Evolutionary conservation across 2,329 filamentous ascomycete genomes (phyloP), one percentile per base, ranked within the genome.

Genomic region (Colletotrichum sp.): DNA sequence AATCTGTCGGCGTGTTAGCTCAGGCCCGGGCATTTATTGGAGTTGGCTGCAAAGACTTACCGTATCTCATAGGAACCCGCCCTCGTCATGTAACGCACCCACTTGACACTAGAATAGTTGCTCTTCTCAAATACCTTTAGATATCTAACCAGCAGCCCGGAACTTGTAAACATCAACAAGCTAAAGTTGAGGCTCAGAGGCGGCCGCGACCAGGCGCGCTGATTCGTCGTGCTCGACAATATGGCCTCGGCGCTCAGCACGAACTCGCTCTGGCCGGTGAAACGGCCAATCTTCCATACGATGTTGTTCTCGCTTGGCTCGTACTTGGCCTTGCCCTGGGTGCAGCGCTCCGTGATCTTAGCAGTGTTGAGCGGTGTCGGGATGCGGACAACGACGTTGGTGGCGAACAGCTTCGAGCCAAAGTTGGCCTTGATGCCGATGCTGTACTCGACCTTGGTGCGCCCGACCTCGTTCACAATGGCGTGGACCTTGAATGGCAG

Each of bases 111-210:
- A 78, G 95, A 98, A 85, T 99, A 99, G 85, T 99, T 99, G 85
- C 92, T 97, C 92, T 99, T 99, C 88, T 99, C 97, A 87, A 99
- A 99, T 3, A 99, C 97, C 87, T 99, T 99, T 74, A 99, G 87
- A 85, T 99, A 99, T 66, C 98, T 90, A 73, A 99, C 97, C 78
- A 99, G 84, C 82, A 99, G 84, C 1, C 97, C 97, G 1, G 95
- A 98, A 83, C 95, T 98, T 24, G 97, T 99, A 83, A 99, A 99
- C 98, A 99, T 99, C 81, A 99, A 90, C 81, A 99, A 86, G 78
- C 94, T 97, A 83, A 99, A 99, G 85, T 92, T 97, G 85, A 99
- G 87, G 85, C 93, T 98, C 77, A 99, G 88, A 6, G 97, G 97
- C 65, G 98, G 98, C 70, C 97, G 90, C 80, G 95, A 98, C 98